Conservation (phyloP, 768 basidiomycete genomes). For the Russula foetens region DNA sequence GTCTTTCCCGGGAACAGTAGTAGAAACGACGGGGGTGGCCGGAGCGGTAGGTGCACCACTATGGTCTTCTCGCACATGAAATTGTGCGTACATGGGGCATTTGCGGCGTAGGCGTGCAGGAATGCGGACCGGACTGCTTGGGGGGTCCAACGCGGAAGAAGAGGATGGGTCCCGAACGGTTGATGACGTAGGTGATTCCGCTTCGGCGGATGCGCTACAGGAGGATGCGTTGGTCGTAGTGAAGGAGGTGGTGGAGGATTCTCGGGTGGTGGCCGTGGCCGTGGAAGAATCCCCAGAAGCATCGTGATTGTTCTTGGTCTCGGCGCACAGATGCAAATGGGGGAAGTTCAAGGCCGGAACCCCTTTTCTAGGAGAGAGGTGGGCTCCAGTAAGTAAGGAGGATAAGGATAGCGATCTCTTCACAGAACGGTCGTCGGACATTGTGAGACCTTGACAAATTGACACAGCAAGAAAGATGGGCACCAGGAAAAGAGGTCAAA, state of each 20-base stretch:
- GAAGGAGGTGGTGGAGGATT: constrained; percentile 5
- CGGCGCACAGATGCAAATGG: neutral
- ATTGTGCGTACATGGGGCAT: constrained; percentile 4
- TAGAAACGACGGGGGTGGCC: neutral
- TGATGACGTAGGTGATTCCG: neutral
- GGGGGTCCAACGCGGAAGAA: neutral
- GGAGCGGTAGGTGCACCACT: neutral
- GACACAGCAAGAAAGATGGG: neutral
- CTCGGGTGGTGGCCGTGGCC: neutral
- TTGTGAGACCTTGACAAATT: neutral
- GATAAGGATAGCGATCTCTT: neutral
- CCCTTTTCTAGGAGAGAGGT: neutral
- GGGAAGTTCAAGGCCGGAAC: neutral
- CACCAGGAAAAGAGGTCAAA: neutral
- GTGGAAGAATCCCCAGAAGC: neutral
- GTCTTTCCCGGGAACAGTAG: neutral
- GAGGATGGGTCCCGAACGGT: neutral
- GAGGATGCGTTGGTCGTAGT: neutral
- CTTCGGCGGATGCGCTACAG: constrained; percentile 4
- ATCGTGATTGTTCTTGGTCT: neutral
- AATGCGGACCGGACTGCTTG: constrained; percentile 3
- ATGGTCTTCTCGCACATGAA: neutral
- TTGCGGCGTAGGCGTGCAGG: constrained; percentile 14
- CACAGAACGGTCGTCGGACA: constrained; percentile 9
- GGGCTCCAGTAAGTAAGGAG: neutral